Percentiles rank a stretch among this genome's conserved stretches.
phyloP scores from a whole-genome alignment of 2,329 filamentous ascomycete genomes.

The Aspergillus ustus region DNA sequence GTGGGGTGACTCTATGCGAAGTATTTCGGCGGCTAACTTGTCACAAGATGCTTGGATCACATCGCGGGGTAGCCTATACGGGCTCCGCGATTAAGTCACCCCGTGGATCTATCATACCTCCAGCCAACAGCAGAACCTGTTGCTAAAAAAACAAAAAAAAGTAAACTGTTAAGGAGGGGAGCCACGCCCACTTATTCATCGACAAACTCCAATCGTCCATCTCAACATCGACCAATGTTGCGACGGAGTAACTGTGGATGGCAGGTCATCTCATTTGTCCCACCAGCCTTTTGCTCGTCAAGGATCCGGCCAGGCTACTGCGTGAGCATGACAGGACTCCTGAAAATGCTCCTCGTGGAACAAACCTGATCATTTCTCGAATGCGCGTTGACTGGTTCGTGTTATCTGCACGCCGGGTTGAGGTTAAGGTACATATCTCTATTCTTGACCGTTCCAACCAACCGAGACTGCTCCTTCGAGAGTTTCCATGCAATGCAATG shows the following conservation, averaged over 20 bases:
- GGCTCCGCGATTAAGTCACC: background rate
- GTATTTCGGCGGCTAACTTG: conserved; percentile 18
- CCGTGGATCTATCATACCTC: conserved; percentile 7
- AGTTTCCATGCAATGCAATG: conserved; percentile 24
- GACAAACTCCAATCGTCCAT: conserved; percentile 4
- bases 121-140: background rate
- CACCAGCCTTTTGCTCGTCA: conserved; percentile 1
- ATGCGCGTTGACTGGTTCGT: conserved; percentile 18
- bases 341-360: conserved; percentile 7
- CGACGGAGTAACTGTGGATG: conserved; percentile 7
- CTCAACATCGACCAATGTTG: background rate
- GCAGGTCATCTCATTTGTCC: conserved; percentile 17
- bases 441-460: conserved; percentile 12
- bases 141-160: conserved; percentile 4
- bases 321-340: conserved; percentile 9
- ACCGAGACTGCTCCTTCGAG: conserved; percentile 17
- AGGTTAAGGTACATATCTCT: background rate
- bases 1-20: background rate
- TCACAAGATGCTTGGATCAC: conserved; percentile 23
- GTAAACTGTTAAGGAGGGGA: background rate
- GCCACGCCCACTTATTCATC: background rate
- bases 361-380: conserved; percentile 17
- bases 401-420: conserved; percentile 25
- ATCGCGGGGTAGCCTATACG: conserved; percentile 14
- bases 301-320: background rate